These are phyloP conservation scores for Paramecium caudatum DNA, from an alignment of 73 alveolate species.

Conservation along the genomic window DNA sequence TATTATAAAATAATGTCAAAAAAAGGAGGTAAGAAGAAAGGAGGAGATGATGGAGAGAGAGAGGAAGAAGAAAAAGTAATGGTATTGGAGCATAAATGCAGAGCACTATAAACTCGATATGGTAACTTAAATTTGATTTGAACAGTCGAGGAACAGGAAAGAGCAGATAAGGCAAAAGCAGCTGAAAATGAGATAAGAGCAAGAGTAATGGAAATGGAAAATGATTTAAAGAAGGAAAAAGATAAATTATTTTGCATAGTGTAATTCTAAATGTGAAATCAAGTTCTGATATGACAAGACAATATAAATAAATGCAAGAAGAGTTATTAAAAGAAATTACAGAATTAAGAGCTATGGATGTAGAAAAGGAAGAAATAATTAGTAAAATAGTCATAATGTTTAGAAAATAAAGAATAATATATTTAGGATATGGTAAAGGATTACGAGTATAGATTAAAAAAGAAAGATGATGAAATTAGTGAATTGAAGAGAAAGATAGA, in stretches of 20 bases:
- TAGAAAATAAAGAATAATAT: slow-evolving; percentile 74
- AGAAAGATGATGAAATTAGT: slow-evolving; percentile 85
- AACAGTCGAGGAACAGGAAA: slow-evolving; percentile 76
- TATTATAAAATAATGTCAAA: slow-evolving; percentile 27
- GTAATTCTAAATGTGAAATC: not conserved
- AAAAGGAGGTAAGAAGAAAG: slow-evolving; percentile 47
- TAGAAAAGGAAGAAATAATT: slow-evolving; percentile 74
- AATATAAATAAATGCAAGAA: slow-evolving; percentile 86
- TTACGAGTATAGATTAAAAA: slow-evolving; percentile 77
- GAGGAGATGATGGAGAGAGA: slow-evolving; percentile 69
- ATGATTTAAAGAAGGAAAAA: slow-evolving; percentile 81
- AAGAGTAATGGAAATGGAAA: slow-evolving; percentile 82
- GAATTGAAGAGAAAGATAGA: slow-evolving; percentile 83
- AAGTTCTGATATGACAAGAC: slow-evolving; percentile 88
- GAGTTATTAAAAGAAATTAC: slow-evolving; percentile 81
- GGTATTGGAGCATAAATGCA: slow-evolving; percentile 62
- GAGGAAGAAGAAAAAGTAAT: slow-evolving; percentile 59
- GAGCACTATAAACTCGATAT: slow-evolving; percentile 59
- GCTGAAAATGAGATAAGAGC: slow-evolving; percentile 86
- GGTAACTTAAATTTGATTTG: slow-evolving; percentile 5
- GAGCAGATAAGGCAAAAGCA: slow-evolving; percentile 86
- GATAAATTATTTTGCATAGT: slow-evolving; percentile 76
- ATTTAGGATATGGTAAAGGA: slow-evolving; percentile 79
- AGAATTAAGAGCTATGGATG: slow-evolving; percentile 76
- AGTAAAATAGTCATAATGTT: slow-evolving; percentile 32